Base-by-base conservation (phyloP, 2,329 filamentous ascomycete genomes). In the Talaromyces atroroseus region DNA sequence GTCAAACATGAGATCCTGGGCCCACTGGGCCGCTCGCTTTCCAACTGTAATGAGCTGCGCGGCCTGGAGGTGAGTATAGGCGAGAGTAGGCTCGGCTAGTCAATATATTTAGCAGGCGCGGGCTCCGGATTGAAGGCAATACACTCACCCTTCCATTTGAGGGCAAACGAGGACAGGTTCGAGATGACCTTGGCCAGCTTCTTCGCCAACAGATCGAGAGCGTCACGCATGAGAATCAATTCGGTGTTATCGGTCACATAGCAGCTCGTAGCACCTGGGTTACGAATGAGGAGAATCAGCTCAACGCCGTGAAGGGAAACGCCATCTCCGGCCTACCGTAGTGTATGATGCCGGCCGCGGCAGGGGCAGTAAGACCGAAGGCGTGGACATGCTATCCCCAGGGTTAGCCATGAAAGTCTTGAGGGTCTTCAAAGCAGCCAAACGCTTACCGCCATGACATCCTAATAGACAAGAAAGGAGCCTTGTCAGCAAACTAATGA, bases 311-410 rank as follows among this genome's bases (percentile, higher is more conserved):
- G 75, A 76, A 10, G 69, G 74, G 75, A 5, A 75, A 80, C 24
- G 81, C n/a, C 87, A 54, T 84, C 84, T 18, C n/a, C 6, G 36
- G 36, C 36, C 36, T 40, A 62, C 86, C 87, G 71, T 81, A 84
- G 71, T 96, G 91, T 59, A 96, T 92, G 64, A 94, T 88, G 34
- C 89, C 89, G 14, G 88, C 89, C 10, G 90, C 90, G 34, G 83
- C 86, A 1, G 89, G 89, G 3, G 88, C 57, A 52, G 51, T 49
- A 20, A 26, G 48, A 23, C 52, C 52, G 36, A 45, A 58, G 24
- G 52, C 58, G 58, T 90, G 84, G 49, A 92, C 87, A 66, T 88
- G 85, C 23, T 40, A 40, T 40, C 16, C 11, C 26, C 12, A 38
- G 14, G n/a, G n/a, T 40, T 40, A 40, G 36, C 7, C 12, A 40